These are phyloP conservation scores for Brassica hybrid DNA, from an alignment of 441 rosid genomes.

Conservation along the genomic window DNA sequence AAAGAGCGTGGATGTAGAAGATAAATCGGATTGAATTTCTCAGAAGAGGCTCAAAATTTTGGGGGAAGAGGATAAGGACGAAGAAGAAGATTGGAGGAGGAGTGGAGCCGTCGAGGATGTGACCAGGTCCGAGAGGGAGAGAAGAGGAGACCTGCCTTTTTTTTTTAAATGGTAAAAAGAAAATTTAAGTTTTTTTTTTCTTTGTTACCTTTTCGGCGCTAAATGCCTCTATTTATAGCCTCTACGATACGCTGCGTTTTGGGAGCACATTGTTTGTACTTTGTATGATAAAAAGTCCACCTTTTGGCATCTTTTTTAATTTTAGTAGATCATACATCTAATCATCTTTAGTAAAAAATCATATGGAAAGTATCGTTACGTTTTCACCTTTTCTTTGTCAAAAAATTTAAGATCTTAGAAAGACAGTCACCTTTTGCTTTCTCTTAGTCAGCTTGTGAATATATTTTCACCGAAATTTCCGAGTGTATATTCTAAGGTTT, in stretches of 20 bases:
- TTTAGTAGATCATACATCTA: background rate
- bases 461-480: background rate
- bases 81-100: constrained; percentile 27
- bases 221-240: constrained; percentile 25
- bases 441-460: background rate
- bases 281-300: background rate
- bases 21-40: background rate
- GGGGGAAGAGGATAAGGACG: constrained; percentile 14
- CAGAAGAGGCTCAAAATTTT: background rate
- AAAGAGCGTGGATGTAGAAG: background rate
- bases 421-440: constrained; percentile 12
- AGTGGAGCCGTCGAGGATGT: constrained; percentile 42
- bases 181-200: background rate
- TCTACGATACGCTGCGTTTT: constrained; percentile 12
- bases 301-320: background rate
- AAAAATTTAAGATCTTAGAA: constrained; percentile 17
- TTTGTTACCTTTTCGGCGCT: constrained; percentile 40
- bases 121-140: constrained; percentile 30
- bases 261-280: background rate
- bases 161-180: background rate
- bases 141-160: constrained; percentile 10
- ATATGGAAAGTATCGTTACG: background rate
- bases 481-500: background rate
- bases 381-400: constrained; percentile 28
- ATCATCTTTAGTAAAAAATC: background rate